These are phyloP conservation scores for Flaveria linearis DNA, from an alignment of 129 eudicot species.

Conservation along the genomic window DNA sequence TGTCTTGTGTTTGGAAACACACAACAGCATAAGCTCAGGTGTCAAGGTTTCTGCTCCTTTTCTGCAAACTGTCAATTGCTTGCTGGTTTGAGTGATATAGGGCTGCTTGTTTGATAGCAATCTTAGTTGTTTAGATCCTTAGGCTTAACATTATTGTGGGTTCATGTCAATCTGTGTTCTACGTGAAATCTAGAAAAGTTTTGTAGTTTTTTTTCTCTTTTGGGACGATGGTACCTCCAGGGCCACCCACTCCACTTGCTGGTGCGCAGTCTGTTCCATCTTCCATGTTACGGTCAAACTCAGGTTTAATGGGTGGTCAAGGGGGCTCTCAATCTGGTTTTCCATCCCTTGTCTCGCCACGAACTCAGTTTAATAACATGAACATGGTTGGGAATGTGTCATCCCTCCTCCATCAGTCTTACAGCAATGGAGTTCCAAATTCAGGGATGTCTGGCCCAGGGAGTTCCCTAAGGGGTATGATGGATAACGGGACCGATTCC, in stretches of 20 bases:
- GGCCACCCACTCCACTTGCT: conserved; percentile 87
- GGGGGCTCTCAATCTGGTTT: conserved; percentile 81
- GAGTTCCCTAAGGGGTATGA: conserved; percentile 58
- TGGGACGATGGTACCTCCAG: conserved; percentile 78
- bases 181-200: conserved; percentile 22
- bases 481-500: conserved; percentile 69
- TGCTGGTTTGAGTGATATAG: conserved; percentile 23
- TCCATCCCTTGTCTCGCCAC: conserved; percentile 70
- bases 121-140: neutral
- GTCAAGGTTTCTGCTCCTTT: conserved; percentile 28
- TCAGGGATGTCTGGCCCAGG: conserved; percentile 48
- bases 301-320: conserved; percentile 84
- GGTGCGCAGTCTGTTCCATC: conserved; percentile 75
- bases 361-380: conserved; percentile 74
- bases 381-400: conserved; percentile 92
- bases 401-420: conserved; percentile 75
- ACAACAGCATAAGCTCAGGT: conserved; percentile 26
- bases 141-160: conserved; percentile 9
- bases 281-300: conserved; percentile 79
- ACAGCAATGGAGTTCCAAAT: conserved; percentile 64
- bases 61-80: conserved; percentile 30
- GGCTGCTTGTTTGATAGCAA: conserved; percentile 17
- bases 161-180: conserved; percentile 37
- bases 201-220: conserved; percentile 22
- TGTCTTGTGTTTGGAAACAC: conserved; percentile 26